Conservation (phyloP, 441 rosid genomes). For the Croton setiger region DNA sequence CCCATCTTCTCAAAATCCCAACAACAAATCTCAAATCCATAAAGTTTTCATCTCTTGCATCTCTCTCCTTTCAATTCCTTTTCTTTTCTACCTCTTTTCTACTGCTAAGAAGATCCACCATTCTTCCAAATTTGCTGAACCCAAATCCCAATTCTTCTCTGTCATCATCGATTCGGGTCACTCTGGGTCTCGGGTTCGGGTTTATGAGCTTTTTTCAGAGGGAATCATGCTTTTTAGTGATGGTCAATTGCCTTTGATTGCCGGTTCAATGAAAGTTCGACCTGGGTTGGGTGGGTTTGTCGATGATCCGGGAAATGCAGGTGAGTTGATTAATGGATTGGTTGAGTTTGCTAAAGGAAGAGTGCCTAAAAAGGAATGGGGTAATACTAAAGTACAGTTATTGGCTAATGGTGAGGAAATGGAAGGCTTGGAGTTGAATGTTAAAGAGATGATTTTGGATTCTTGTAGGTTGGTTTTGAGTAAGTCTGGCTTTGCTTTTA, state of each 20-base stretch:
- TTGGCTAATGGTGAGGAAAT: slow-evolving; percentile 26
- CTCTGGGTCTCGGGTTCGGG: slow-evolving; percentile 25
- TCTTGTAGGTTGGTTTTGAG: slow-evolving; percentile 35
- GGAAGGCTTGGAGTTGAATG: slow-evolving; percentile 16
- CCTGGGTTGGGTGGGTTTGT: slow-evolving; percentile 21
- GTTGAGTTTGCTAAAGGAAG: slow-evolving; percentile 30
- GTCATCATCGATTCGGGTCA: slow-evolving; percentile 30
- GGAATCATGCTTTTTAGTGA: slow-evolving; percentile 26
- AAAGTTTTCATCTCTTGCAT: slow-evolving; percentile 27
- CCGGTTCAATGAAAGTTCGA: slow-evolving; percentile 21
- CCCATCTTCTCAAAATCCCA: slow-evolving; percentile 3
- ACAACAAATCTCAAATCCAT: slow-evolving; percentile 20
- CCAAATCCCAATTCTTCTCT: slow-evolving; percentile 28
- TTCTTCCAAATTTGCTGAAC: slow-evolving; percentile 36
- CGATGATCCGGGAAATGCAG: slow-evolving; percentile 21
- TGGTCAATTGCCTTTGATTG: slow-evolving; percentile 27
- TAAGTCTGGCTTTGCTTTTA: slow-evolving; percentile 37
- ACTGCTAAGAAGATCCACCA: slow-evolving; percentile 38
- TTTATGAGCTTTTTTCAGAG: slow-evolving; percentile 35
- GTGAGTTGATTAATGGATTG: slow-evolving; percentile 26
- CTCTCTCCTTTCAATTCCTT: slow-evolving; percentile 30
- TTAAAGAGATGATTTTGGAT: slow-evolving; percentile 26
- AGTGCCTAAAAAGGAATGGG: slow-evolving; percentile 39
- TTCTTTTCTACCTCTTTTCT: slow-evolving; percentile 38
- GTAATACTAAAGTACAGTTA: slow-evolving; percentile 32